A percentile compares a stretch with the other conserved stretches of the same genome.
Evolutionary conservation across 768 basidiomycete genomes (phyloP).

Genomic region (Suillus variegatus): DNA sequence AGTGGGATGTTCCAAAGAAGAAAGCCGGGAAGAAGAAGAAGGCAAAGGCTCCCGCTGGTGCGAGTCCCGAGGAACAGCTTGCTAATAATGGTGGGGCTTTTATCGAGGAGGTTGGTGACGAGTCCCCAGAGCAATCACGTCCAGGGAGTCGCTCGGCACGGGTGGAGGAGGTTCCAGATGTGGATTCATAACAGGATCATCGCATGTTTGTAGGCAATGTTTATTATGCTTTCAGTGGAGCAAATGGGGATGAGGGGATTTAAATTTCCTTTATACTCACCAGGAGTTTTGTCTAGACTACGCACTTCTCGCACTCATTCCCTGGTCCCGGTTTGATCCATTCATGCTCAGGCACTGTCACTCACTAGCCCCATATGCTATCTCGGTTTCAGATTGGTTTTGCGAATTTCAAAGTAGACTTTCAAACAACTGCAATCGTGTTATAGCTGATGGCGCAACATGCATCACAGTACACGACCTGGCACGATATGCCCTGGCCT

Average conservation of each 20-base stretch:
- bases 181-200: slow-evolving; percentile 29
- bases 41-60: slow-evolving; percentile 32
- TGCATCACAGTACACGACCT: not conserved
- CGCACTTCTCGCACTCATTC: not conserved
- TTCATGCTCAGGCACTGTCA: not conserved
- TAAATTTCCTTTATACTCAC: not conserved
- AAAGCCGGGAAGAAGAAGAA: slow-evolving; percentile 71
- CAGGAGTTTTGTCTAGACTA: not conserved
- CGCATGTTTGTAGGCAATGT: not conserved
- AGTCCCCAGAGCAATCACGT: slow-evolving; percentile 34
- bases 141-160: slow-evolving; percentile 39
- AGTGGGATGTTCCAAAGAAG: slow-evolving; percentile 87
- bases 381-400: not conserved
- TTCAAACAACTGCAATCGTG: not conserved
- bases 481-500: not conserved
- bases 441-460: not conserved
- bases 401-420: not conserved
- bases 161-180: slow-evolving; percentile 48
- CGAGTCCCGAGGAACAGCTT: slow-evolving; percentile 41
- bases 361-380: too few species aligned
- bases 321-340: not conserved
- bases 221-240: not conserved
- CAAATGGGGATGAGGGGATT: not conserved
- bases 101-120: slow-evolving; percentile 38
- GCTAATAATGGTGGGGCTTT: slow-evolving; percentile 41